phyloP scores from a whole-genome alignment of 441 rosid species.

The Pelargonium cotyledonis region DNA sequence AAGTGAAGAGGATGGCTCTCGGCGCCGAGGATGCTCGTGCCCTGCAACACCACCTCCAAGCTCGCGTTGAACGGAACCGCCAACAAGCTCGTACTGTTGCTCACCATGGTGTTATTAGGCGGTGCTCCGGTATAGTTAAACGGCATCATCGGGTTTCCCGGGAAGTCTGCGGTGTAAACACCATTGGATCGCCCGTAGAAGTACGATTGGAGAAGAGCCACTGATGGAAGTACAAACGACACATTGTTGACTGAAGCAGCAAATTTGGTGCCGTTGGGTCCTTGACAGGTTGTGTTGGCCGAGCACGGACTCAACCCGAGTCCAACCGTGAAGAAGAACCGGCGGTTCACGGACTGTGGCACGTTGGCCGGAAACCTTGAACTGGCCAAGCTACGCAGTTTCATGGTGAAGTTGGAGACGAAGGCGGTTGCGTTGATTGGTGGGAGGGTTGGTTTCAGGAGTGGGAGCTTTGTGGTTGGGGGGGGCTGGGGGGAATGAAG shows the following conservation, averaged over 20 bases:
- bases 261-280: constrained; percentile 28
- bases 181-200: constrained; percentile 36
- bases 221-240: constrained; percentile 39
- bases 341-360: constrained; percentile 42
- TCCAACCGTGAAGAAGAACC: constrained; percentile 44
- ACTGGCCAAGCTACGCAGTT: constrained; percentile 37
- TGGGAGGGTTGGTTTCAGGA: constrained; percentile 39
- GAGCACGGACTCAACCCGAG: constrained; percentile 45
- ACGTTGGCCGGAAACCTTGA: constrained; percentile 40
- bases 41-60: constrained; percentile 52
- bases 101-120: neutral
- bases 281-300: constrained; percentile 9
- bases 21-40: constrained; percentile 37
- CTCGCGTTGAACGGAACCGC: constrained; percentile 45
- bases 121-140: constrained; percentile 56
- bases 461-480: constrained; percentile 43
- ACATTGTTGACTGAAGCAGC: constrained; percentile 52
- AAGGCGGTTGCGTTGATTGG: constrained; percentile 37
- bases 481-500: neutral
- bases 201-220: constrained; percentile 53
- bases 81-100: constrained; percentile 41
- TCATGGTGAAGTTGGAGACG: constrained; percentile 34
- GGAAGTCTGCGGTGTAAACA: constrained; percentile 49
- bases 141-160: constrained; percentile 41
- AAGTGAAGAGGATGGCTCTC: constrained; percentile 23